Evolutionary conservation across 1,139 yeast genomes (phyloP).

Genomic region (Debaryomyces robertsiae): DNA sequence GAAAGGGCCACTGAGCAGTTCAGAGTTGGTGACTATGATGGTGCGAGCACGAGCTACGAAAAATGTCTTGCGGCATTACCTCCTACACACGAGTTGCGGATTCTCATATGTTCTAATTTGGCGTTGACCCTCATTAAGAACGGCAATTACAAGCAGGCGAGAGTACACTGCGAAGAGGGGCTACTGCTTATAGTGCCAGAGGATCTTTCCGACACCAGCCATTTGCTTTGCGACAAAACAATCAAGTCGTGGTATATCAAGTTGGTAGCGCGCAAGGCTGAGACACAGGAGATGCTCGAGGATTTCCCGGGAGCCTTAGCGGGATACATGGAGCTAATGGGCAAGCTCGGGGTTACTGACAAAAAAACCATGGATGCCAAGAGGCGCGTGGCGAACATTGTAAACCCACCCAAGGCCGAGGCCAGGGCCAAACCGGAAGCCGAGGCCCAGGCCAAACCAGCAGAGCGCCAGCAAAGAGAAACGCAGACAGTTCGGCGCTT

Average conservation of each 20-base stretch:
- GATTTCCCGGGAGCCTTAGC: slow-evolving; percentile 63
- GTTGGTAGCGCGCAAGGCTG: slow-evolving; percentile 71
- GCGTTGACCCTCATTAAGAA: slow-evolving; percentile 68
- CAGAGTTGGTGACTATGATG: slow-evolving; percentile 77
- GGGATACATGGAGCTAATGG: slow-evolving; percentile 61
- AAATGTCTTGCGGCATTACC: slow-evolving; percentile 69
- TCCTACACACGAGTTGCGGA: slow-evolving; percentile 60
- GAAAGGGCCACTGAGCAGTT: slow-evolving; percentile 64
- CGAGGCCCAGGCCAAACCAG: not conserved
- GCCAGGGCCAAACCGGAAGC: slow-evolving; percentile 20
- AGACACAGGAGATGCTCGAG: slow-evolving; percentile 79
- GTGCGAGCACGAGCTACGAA: slow-evolving; percentile 63
- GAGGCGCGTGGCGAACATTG: slow-evolving; percentile 69
- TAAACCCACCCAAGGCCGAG: slow-evolving; percentile 53
- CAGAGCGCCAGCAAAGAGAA: slow-evolving; percentile 10
- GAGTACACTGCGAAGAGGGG: slow-evolving; percentile 58
- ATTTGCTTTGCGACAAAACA: slow-evolving; percentile 50
- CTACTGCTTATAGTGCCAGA: slow-evolving; percentile 53
- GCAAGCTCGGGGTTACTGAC: slow-evolving; percentile 62
- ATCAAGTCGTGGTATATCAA: slow-evolving; percentile 76
- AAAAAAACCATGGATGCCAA: slow-evolving; percentile 76
- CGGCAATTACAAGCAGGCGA: slow-evolving; percentile 72
- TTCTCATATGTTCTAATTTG: slow-evolving; percentile 75
- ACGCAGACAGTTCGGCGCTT: slow-evolving; percentile 39
- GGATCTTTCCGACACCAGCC: slow-evolving; percentile 26